Evolutionary conservation across 2,329 filamentous ascomycete species (phyloP), one percentile per base, ranked within the genome.

Genomic region (Beauveria varroae): DNA sequence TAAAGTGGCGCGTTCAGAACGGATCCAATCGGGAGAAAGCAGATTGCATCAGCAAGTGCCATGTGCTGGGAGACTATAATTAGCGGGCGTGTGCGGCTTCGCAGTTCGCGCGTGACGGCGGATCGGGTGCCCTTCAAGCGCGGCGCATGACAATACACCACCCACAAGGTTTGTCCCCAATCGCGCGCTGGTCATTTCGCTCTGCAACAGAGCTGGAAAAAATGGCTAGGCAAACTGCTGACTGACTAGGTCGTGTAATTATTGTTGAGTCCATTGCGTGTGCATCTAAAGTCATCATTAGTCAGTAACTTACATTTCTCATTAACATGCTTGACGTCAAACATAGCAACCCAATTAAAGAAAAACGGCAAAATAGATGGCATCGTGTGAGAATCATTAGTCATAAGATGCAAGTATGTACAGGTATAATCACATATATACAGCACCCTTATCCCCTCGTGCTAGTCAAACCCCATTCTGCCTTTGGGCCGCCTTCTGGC

Each of bases 391-490:
- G 46, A 63, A 67, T 67, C 64, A 70, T 69, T 69, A 70, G 67
- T 75, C 73, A 74, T 74, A 66, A 69, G 69, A 68, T 71, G 71
- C 69, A 69, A 50, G 65, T 74, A 75, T 74, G 66, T 75, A 76
- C 71, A 74, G 64, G 63, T 69, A 69, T 66, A 64, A 65, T 68
- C 62, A 72, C 68, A 70, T 75, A 76, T 76, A 74, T 75, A 76
- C 75, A 76, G 67, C 68, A 66, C 63, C 66, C 67, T 68, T 67
- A 51, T 64, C 68, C 63, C 67, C 66, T 67, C 63, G 41, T 69
- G 69, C 73, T 78, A 78, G 68, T 73, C 72, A 68, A 72, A 59
- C 68, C 74, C 73, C 66, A 74, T 77, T 65, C 75, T 75, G 63
- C 71, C 71, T 65, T 72, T 77, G 1, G 73, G 71, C 68, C 77